These are phyloP conservation scores for Hypoxylon rickii DNA, from an alignment of 495 filamentous ascomycete species.

Conservation along the genomic window DNA sequence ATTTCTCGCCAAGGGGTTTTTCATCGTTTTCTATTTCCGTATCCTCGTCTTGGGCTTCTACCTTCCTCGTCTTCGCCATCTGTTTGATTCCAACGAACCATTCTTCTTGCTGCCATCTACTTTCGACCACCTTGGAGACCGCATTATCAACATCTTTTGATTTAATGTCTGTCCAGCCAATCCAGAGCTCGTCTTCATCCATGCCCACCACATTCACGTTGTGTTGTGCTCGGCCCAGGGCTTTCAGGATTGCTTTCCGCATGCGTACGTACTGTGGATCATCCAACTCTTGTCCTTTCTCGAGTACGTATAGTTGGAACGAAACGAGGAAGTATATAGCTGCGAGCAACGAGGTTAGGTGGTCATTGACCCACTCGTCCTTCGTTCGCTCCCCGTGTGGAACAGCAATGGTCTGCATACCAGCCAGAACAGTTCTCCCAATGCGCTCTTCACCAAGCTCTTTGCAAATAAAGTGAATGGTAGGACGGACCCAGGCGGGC, in stretches of 20 bases:
- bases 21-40: slow-evolving; percentile 36
- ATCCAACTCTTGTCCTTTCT: slow-evolving; percentile 42
- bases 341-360: slow-evolving; percentile 61
- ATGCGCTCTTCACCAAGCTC: slow-evolving; percentile 42
- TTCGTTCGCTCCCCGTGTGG: slow-evolving; percentile 42
- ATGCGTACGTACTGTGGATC: slow-evolving; percentile 44
- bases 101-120: slow-evolving; percentile 67
- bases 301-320: slow-evolving; percentile 45
- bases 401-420: slow-evolving; percentile 47
- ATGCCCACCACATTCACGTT: slow-evolving; percentile 36
- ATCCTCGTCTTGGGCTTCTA: slow-evolving; percentile 22
- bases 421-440: slow-evolving; percentile 50
- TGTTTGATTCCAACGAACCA: slow-evolving; percentile 63
- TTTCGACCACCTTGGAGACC: slow-evolving; percentile 59
- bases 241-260: slow-evolving; percentile 45
- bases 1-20: slow-evolving; percentile 32
- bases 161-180: slow-evolving; percentile 48
- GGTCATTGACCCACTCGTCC: slow-evolving; percentile 58
- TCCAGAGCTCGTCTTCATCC: slow-evolving; percentile 50
- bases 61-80: slow-evolving; percentile 36
- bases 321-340: slow-evolving; percentile 69
- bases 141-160: slow-evolving; percentile 63
- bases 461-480: slow-evolving; percentile 65
- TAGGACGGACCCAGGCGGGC: slow-evolving; percentile 69
- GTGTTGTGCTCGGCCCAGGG: slow-evolving; percentile 43